Conservation (phyloP, 1,284 basidiomycete genomes). For the Laetiporus sulphureus region DNA sequence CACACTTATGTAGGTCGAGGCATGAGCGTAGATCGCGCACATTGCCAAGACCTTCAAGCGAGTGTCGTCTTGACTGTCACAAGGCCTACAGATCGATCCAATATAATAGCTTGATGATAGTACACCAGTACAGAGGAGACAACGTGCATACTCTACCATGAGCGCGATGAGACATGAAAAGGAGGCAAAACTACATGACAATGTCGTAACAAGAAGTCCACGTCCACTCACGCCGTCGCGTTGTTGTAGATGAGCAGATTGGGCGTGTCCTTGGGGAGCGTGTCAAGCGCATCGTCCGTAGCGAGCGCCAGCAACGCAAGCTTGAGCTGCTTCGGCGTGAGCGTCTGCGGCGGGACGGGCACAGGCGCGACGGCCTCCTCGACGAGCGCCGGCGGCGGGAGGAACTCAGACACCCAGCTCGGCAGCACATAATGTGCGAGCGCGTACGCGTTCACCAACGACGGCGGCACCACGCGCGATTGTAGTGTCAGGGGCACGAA, state of each 20-base stretch:
- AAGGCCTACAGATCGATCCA: no score
- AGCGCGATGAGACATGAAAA: background rate
- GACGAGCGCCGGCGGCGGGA: slow-evolving; percentile 51
- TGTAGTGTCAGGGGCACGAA: slow-evolving; percentile 21
- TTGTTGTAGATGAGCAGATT: slow-evolving; percentile 62
- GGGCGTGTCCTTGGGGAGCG: slow-evolving; percentile 41
- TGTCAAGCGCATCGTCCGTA: slow-evolving; percentile 37
- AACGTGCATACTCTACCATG: background rate
- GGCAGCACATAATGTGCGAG: slow-evolving; percentile 52
- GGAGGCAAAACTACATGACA: slow-evolving; percentile 1
- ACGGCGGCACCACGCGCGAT: slow-evolving; percentile 14
- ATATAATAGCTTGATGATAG: background rate
- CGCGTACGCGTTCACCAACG: slow-evolving; percentile 38
- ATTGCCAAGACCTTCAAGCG: no score
- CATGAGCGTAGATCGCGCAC: no score
- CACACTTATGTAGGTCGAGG: no score
- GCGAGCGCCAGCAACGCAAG: slow-evolving; percentile 49
- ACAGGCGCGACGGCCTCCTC: slow-evolving; percentile 36
- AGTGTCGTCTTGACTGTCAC: no score
- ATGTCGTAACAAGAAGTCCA: background rate
- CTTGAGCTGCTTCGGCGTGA: slow-evolving; percentile 56
- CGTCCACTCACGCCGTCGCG: slow-evolving; percentile 24
- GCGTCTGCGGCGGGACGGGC: slow-evolving; percentile 30
- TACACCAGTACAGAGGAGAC: background rate
- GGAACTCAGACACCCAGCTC: slow-evolving; percentile 47